Evolutionary conservation across 345 rosid genomes (phyloP), one percentile per base, ranked within the genome.

Genomic region (Ailanthus altissimus): DNA sequence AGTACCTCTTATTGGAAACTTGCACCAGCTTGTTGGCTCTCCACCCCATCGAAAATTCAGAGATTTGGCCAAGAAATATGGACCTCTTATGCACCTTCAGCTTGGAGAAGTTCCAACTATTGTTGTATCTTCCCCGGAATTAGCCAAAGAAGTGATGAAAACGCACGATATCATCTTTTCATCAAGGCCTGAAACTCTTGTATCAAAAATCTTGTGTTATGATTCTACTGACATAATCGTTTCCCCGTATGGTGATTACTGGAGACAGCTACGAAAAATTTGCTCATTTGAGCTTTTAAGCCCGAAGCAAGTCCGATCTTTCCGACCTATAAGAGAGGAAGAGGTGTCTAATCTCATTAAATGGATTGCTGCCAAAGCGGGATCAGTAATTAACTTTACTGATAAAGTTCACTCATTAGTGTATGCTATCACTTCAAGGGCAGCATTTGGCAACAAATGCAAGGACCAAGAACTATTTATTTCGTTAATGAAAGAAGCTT

Each of bases 21-120:
- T 87, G 56, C 88, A 81, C 65, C 81, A 78, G 28, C 76, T 85
- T 8, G 50, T 13, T 13, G 73, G 82, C 40, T 54, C 84, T 7
- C 62, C 43, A 23, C 84, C 82, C 14, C 88, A 83, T 28, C 84
- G 50, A 0, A 8, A 43, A 25, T 42, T 83, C 10, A 43, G 70
- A 49, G 75, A 85, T 23, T 74, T 85, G 76, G 81, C 88, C 26
- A 42, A 47, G 16, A 80, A 70, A 79, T 38, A 82, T 60, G 86
- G 90, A 8, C 78, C 80, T 18, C 8, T 85, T 20, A 85, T 88
- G 86, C 81, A 85, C 53, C 78, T 84, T 0, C 74, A 82, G 43
- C 78, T 82, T 3, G 86, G 86, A 14, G 77, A 80, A 63, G 62
- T 79, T 15, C 38, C 81, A 18, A 50, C 65, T 8, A 36, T 81